Base-by-base conservation (phyloP, 495 filamentous ascomycete genomes). In the Xeromyces bisporus region DNA sequence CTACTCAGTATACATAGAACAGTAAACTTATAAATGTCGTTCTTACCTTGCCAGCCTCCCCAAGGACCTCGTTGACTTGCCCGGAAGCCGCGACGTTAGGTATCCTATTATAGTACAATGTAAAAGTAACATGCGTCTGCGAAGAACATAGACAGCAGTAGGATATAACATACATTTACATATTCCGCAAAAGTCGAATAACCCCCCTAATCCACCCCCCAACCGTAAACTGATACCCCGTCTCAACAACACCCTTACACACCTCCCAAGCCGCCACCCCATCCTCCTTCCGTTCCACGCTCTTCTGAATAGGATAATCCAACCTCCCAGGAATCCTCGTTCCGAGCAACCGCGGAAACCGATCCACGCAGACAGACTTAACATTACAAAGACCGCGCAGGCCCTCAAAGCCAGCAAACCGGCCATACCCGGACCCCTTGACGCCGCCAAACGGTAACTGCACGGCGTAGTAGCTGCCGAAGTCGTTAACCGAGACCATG, bases 401-500 rank as follows among this genome's bases (percentile, higher is more conserved):
- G 2, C 91, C 89, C 48, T 97, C 89, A 28, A 78, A 79, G 21
- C 82, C 89, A 0, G 80, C 89, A 60, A 97, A 96, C 10, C 89
- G 60, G 4, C 91, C 89, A 51, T 96, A 94, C 2, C 89, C 89
- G 24, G 77, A 85, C 0, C 83, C 86, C 34, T 69, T 67, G 12
- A 80, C 70, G 15, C 89, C 89, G 14, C 89, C 89, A 49, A 97
- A 97, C 0, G 89, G 89, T 10, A 97, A 53, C 55, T 89, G 81
- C 10, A 91, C 81, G 15, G 86, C 78, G 51, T 97, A 97, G 44
- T 72, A 93, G 10, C 71, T 76, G 13, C 73, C 89, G 40, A 97
- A 97, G 55, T 96, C 89, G 43, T 97, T 96, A 32, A 97, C 71
- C 28, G 77, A 67, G 3, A 96, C 79, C 79, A 93, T 93, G 15